Conservation (phyloP, 306 rosid genomes). For the Gastrolobium bilobum region DNA sequence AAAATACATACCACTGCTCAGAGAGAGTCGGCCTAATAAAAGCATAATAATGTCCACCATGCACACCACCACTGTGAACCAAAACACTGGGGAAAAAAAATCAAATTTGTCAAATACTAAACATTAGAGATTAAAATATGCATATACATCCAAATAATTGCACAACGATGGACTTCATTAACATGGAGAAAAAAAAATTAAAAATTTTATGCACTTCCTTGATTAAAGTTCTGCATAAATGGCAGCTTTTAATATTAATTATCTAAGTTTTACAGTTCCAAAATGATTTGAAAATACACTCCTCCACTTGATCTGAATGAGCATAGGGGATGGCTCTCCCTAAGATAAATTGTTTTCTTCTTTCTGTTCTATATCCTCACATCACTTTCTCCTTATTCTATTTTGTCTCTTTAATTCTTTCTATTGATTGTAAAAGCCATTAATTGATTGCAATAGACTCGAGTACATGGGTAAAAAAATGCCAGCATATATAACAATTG, state of each 20-base stretch:
- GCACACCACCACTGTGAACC: conserved; percentile 99
- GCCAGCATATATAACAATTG: conserved; percentile 7
- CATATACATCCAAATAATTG: conserved; percentile 11
- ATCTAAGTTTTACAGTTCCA: conserved; percentile 7
- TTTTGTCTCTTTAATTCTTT: not conserved
- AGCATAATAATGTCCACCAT: conserved; percentile 98
- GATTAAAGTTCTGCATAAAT: not conserved
- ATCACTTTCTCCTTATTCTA: conserved; percentile 29
- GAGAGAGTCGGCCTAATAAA: conserved; percentile 97
- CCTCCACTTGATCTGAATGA: conserved; percentile 10
- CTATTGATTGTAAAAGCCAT: not conserved
- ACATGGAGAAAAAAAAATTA: conserved; percentile 28
- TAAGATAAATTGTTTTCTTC: not conserved
- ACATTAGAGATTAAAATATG: conserved; percentile 11
- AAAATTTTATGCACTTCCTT: not conserved
- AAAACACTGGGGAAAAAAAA: conserved; percentile 71
- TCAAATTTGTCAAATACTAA: conserved; percentile 43
- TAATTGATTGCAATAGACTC: not conserved
- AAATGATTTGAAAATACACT: conserved; percentile 1
- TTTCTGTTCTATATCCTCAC: conserved; percentile 29
- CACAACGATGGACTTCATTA: not conserved
- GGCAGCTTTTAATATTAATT: not conserved
- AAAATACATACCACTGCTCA: conserved; percentile 80
- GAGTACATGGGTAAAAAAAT: not conserved
- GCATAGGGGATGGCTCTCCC: conserved; percentile 10